Percentiles rank a stretch among this genome's conserved stretches.
phyloP scores from a whole-genome alignment of 208 protist species.

The Trichomonas tenax region DNA sequence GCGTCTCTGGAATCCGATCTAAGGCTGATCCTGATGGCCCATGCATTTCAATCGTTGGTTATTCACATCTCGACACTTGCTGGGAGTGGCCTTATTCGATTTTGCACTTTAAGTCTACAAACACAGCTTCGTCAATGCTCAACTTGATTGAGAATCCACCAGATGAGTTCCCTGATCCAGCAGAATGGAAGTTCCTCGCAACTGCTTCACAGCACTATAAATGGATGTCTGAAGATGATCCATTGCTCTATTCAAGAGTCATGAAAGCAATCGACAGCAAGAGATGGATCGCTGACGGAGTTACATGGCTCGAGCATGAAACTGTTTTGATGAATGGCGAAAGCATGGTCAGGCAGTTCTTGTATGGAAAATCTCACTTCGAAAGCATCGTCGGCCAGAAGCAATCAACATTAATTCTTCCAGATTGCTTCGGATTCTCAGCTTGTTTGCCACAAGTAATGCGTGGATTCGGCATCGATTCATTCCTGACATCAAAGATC shows the following conservation, averaged over 20 bases:
- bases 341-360: neutral
- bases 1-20: no score
- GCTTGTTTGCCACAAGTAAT: neutral
- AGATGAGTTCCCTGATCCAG: neutral
- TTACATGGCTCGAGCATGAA: neutral
- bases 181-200: neutral
- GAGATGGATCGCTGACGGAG: neutral
- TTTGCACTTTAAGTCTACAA: neutral
- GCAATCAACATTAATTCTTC: neutral
- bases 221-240: neutral
- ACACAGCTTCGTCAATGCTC: neutral
- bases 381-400: neutral
- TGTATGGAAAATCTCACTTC: slow-evolving; percentile 11
- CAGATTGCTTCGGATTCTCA: neutral
- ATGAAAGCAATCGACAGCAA: neutral
- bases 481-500: neutral
- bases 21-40: neutral
- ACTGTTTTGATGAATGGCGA: neutral
- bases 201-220: neutral
- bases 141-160: neutral
- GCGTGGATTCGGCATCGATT: neutral
- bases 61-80: neutral
- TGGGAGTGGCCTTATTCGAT: neutral
- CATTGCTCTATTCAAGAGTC: neutral
- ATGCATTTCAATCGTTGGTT: neutral